Percentiles rank a stretch among this genome's conserved stretches.
These are phyloP conservation scores for Termitomyces sp. DNA, from an alignment of 768 basidiomycete genomes.

Conservation along the genomic window DNA sequence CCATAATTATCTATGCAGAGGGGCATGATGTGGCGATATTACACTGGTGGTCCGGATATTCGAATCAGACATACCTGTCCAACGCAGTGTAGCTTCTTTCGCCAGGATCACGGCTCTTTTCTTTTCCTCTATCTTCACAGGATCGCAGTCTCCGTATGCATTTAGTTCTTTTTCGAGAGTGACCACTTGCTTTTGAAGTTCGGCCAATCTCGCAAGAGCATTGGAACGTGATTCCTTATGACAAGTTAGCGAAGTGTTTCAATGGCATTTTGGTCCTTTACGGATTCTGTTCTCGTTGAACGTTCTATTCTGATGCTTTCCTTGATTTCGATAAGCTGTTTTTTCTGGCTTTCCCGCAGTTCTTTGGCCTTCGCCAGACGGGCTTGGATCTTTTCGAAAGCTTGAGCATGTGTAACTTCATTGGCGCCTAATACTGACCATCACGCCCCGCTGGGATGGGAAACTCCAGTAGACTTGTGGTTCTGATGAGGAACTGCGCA, in stretches of 20 bases:
- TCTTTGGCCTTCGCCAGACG: conserved; percentile 49
- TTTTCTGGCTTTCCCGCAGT: conserved; percentile 32
- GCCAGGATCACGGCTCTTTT: conserved; percentile 67
- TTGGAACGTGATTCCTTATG: conserved; percentile 52
- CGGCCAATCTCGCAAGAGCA: conserved; percentile 44
- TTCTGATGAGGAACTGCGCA: conserved; percentile 12
- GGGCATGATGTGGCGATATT: background rate
- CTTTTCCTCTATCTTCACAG: conserved; percentile 73
- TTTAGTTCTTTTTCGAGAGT: conserved; percentile 63
- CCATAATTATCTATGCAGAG: conserved; percentile 59
- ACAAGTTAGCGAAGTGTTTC: conserved; percentile 3
- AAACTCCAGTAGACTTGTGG: conserved; percentile 90
- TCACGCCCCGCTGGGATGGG: conserved; percentile 80
- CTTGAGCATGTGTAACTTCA: background rate
- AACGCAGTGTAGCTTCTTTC: conserved; percentile 78
- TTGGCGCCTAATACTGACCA: conserved; percentile 36
- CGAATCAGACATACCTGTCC: conserved; percentile 67
- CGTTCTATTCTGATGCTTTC: conserved; percentile 46
- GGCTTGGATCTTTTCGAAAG: conserved; percentile 46
- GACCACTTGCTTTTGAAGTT: conserved; percentile 42
- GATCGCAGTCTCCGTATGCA: conserved; percentile 82
- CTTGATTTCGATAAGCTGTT: conserved; percentile 47
- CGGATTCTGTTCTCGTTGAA: conserved; percentile 52
- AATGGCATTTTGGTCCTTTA: conserved; percentile 23
- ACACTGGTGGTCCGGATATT: background rate